Base-by-base conservation (phyloP, 345 rosid species). In the Viola odorata region DNA sequence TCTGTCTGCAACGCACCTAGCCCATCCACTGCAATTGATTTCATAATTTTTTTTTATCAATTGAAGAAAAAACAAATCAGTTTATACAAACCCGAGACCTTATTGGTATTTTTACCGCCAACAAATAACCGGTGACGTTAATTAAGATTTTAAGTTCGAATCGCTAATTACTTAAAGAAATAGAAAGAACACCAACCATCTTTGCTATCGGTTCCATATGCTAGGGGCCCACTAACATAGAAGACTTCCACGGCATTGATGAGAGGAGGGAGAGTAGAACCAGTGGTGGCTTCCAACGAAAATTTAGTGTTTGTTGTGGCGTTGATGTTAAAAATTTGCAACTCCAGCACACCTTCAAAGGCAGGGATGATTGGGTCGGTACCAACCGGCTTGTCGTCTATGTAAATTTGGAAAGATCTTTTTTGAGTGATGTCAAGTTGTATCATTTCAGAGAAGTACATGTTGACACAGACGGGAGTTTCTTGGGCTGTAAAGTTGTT, bases 181-280 rank as follows among this genome's bases (percentile, higher is more conserved):
- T 32, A 1, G 5, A 14, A 55, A 13, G 4, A 36, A 32, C 17
- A 23, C 74, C 11, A 40, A 77, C 83, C 83, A 37, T 79, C 80
- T 10, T 63, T 41, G 41, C 67, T 57, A 17, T 74, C 9, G 32
- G 76, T 72, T 70, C 82, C 81, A 50, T 65, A 62, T 4, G 68
- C 61, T 38, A 75, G 42, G 11, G 54, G 63, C 58, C 69, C 66
- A 37, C 70, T 60, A 10, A 78, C n/a, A 4, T 3, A 7, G 32
- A 71, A 83, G 41, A 71, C 51, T 68, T 81, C 84, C 57, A 73
- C 8, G 54, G 88, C 85, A 54, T 77, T 83, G 37, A 83, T 61
- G 37, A 83, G 75, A 7, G 85, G 85, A 13, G 84, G 78, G 58
- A 75, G 72, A 5, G 80, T 75, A 17, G 85, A 81, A 65, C 56